Evolutionary conservation across 257 asterid species (phyloP), one percentile per base, ranked within the genome.

Genomic region (Capsicum rhomboideum): DNA sequence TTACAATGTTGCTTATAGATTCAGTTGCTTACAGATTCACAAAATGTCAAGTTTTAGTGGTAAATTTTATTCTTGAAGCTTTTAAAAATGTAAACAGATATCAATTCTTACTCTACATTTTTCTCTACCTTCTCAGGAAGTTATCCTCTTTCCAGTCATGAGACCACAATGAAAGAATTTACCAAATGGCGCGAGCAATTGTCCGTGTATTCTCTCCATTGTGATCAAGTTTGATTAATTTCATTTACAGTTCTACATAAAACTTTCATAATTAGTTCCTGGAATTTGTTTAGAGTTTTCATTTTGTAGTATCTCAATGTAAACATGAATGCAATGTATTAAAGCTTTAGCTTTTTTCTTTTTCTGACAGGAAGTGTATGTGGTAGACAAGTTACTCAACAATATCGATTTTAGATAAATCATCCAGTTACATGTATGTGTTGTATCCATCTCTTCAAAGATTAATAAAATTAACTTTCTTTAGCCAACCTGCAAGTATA

Each of bases 11-110:
- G 78, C n/a, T n/a, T n/a, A n/a, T n/a, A n/a, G n/a, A n/a, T n/a
- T n/a, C n/a, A n/a, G n/a, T n/a, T n/a, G n/a, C 72, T 81, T 14
- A 81, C 84, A 56, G 78, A 61, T 81, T 79, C 83, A 79, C 83
- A 54, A 58, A 79, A 79, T 37, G 83, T 79, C 69, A 79, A 79
- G 53, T 69, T 79, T 29, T 6, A 29, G n/a, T n/a, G n/a, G n/a
- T n/a, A n/a, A n/a, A n/a, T n/a, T n/a, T n/a, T n/a, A n/a, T n/a
- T n/a, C n/a, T n/a, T n/a, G n/a, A n/a, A n/a, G n/a, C 18, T 6
- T 21, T 14, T 28, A 55, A 58, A 31, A 74, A 71, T 77, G 18
- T 29, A 34, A 37, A 18, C 42, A 71, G 26, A 13, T 21, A 9
- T 71, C 52, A n/a, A 8, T 16, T 34, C 52, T 34, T 8, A 34